These are phyloP conservation scores for Ehretia macrophylla DNA, from an alignment of 257 asterid genomes.

Conservation along the genomic window DNA sequence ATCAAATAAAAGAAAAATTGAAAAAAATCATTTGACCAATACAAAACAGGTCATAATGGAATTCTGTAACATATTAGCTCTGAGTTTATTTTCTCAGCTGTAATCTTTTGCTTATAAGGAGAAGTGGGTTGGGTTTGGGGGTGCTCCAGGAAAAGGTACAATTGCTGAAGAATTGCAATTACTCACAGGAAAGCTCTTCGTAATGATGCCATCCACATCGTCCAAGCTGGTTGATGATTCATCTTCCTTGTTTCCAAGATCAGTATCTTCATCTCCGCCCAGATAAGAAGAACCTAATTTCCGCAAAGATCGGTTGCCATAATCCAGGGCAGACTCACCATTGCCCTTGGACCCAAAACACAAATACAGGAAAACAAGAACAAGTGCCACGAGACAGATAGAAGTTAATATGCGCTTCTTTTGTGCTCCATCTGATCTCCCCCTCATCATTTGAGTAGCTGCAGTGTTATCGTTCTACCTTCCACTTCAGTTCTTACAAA, in stretches of 20 bases:
- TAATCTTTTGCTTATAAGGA: not conserved
- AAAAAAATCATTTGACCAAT: conserved; percentile 8
- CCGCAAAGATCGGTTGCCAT: conserved; percentile 86
- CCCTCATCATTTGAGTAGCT: conserved; percentile 57
- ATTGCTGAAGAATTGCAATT: conserved; percentile 5
- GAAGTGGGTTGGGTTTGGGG: not conserved
- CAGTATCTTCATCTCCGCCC: conserved; percentile 84
- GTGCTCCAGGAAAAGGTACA: not conserved
- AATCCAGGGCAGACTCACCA: conserved; percentile 87
- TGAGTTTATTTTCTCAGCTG: not conserved
- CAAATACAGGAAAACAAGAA: conserved; percentile 56
- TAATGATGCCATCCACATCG: conserved; percentile 49
- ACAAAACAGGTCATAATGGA: conserved; percentile 2
- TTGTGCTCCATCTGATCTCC: conserved; percentile 71
- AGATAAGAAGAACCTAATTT: conserved; percentile 81
- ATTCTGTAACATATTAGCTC: conserved; percentile 1
- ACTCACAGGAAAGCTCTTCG: conserved; percentile 82
- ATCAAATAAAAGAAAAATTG: conserved; percentile 11
- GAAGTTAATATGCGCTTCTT: conserved; percentile 63
- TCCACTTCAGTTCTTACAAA: conserved; percentile 17
- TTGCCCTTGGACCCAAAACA: conserved; percentile 65
- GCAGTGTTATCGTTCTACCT: conserved; percentile 19
- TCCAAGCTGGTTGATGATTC: conserved; percentile 49
- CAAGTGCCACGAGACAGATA: conserved; percentile 40
- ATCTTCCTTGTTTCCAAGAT: conserved; percentile 49